phyloP scores from a whole-genome alignment of 2,329 filamentous ascomycete genomes.

The Colletotrichum nymphaeae region DNA sequence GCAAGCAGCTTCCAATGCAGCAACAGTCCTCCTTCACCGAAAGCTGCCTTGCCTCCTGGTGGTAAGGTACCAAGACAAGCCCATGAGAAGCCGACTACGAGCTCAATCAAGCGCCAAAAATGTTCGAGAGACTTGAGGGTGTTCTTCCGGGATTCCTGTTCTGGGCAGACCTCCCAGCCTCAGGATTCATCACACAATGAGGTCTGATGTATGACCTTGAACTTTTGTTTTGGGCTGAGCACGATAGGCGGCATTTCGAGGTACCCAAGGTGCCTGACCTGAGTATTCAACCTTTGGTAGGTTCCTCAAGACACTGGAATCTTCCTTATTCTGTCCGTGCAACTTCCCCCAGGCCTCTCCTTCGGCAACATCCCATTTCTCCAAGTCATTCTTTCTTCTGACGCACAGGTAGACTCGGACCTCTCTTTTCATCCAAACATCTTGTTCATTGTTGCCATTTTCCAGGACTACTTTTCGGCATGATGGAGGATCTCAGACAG shows the following conservation, averaged over 20 bases:
- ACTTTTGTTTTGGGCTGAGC: background rate
- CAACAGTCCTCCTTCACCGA: background rate
- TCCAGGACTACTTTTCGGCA: background rate
- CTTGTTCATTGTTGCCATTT: slow-evolving; percentile 5
- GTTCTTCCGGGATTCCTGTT: background rate
- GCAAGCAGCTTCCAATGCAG: background rate
- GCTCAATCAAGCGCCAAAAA: too few species aligned
- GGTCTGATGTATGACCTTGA: background rate
- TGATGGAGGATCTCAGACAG: slow-evolving; percentile 36
- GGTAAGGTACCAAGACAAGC: too few species aligned
- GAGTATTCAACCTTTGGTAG: background rate
- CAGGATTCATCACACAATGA: background rate
- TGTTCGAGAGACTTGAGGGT: too few species aligned
- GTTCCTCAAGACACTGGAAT: background rate
- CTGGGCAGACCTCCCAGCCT: background rate
- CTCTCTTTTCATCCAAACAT: slow-evolving; percentile 11
- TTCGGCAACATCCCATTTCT: background rate
- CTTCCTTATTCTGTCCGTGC: background rate
- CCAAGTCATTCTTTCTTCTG: background rate
- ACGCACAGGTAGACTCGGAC: background rate
- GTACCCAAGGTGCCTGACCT: background rate
- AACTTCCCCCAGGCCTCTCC: background rate
- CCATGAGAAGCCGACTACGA: too few species aligned
- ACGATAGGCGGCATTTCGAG: background rate
- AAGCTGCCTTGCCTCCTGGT: background rate